Conservation (phyloP, 1,284 basidiomycete species). For the Leccinum discolor region DNA sequence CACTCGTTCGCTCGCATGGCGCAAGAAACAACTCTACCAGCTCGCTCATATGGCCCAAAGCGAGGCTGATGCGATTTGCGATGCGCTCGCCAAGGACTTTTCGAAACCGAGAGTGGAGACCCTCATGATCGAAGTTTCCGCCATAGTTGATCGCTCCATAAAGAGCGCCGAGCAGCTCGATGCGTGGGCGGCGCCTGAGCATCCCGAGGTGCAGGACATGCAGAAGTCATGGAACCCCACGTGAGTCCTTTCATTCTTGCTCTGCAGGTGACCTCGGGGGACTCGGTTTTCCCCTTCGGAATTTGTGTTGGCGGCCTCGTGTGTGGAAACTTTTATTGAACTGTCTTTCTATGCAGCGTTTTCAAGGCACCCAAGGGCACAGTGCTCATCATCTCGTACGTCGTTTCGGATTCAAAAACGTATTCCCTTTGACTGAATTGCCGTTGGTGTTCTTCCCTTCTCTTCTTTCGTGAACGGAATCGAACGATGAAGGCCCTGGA, state of each 20-base stretch:
- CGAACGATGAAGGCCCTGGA: conserved; percentile 44
- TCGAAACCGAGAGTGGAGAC: conserved; percentile 30
- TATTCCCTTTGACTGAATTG: neutral
- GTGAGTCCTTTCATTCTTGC: conserved; percentile 14
- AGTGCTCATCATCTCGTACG: conserved; percentile 39
- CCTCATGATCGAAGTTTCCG: conserved; percentile 24
- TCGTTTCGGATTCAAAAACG: neutral
- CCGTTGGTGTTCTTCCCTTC: neutral
- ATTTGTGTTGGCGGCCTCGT: neutral
- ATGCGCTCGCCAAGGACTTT: conserved; percentile 30
- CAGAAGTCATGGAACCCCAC: conserved; percentile 32
- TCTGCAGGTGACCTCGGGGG: neutral
- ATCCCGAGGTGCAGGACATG: conserved; percentile 22
- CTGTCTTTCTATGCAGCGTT: conserved; percentile 22
- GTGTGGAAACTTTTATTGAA: neutral
- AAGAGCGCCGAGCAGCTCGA: conserved; percentile 25
- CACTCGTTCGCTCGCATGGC: conserved; percentile 29
- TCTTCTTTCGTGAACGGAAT: neutral
- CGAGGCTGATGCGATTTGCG: conserved; percentile 26
- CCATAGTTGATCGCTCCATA: conserved; percentile 16
- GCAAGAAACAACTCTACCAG: conserved; percentile 32
- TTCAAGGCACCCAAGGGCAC: conserved; percentile 47
- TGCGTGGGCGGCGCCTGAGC: conserved; percentile 26
- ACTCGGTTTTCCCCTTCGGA: neutral
- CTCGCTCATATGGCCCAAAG: conserved; percentile 31